A percentile compares a stretch with the other conserved stretches of the same genome.
These are phyloP conservation scores for Sanchytrium tribonematis DNA, from an alignment of 371 early-diverging fungal genomes.

Conservation along the genomic window DNA sequence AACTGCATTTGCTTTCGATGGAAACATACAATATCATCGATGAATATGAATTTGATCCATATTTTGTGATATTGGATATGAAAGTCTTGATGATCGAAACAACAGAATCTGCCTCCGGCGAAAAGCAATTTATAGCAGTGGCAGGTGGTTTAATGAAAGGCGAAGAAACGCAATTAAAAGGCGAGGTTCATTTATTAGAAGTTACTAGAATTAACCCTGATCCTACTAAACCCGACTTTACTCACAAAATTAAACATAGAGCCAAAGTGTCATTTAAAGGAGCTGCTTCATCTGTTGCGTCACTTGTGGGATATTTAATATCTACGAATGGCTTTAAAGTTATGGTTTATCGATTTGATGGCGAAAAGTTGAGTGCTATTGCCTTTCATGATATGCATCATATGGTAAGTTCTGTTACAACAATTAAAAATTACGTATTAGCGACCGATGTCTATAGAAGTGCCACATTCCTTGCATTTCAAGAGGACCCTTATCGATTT, in stretches of 20 bases:
- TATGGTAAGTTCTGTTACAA: conserved; percentile 8
- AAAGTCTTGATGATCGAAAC: conserved; percentile 8
- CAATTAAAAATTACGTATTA: conserved; percentile 12
- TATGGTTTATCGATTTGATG: conserved; percentile 15
- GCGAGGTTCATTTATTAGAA: conserved; percentile 12
- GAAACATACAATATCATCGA: not conserved
- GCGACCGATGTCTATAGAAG: conserved; percentile 14
- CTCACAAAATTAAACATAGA: conserved; percentile 9
- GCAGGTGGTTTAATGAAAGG: conserved; percentile 11
- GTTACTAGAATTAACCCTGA: conserved; percentile 11
- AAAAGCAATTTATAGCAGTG: conserved; percentile 9
- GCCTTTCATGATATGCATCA: conserved; percentile 15
- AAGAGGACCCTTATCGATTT: conserved; percentile 9
- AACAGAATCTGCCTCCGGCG: conserved; percentile 7
- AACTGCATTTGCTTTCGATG: not conserved
- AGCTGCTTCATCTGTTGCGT: conserved; percentile 4
- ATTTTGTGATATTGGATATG: conserved; percentile 1
- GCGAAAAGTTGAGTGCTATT: conserved; percentile 9
- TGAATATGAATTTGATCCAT: not conserved
- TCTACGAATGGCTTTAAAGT: conserved; percentile 12
- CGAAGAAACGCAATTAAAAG: conserved; percentile 11
- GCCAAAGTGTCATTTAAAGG: not conserved
- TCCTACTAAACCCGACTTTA: conserved; percentile 5
- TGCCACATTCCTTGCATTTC: conserved; percentile 12
- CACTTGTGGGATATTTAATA: conserved; percentile 7